Evolutionary conservation across 1,284 basidiomycete genomes (phyloP).

Genomic region (Cutaneotrichosporon cyanovorans): DNA sequence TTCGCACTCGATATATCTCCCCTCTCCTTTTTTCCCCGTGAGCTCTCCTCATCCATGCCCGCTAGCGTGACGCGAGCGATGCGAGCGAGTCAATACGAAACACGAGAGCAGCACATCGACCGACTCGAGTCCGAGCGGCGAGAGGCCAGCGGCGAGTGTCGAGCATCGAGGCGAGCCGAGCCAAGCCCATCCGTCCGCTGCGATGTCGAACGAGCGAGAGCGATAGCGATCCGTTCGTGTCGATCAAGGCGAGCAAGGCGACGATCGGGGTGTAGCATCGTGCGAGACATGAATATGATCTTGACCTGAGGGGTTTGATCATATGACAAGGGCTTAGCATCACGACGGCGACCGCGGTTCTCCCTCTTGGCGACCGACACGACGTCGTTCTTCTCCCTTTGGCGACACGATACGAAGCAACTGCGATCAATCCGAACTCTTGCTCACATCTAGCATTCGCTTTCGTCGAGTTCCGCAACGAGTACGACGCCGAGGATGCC

Average conservation of each 20-base stretch:
- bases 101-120: too few relatives aligned
- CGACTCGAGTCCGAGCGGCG: too few relatives aligned
- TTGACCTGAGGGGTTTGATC: too few relatives aligned
- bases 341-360: background rate
- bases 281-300: too few relatives aligned
- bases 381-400: too few relatives aligned
- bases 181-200: too few relatives aligned
- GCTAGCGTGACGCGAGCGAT: conserved; percentile 4
- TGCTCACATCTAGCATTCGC: conserved; percentile 63
- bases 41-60: conserved; percentile 11
- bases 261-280: background rate
- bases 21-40: background rate
- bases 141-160: too few relatives aligned
- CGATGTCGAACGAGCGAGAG: too few relatives aligned
- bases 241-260: conserved; percentile 6
- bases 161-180: too few relatives aligned
- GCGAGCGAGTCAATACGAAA: background rate
- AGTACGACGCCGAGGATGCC: conserved; percentile 77
- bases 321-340: too few relatives aligned
- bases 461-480: conserved; percentile 79
- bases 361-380: background rate
- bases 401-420: too few relatives aligned
- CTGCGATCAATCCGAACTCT: background rate
- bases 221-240: background rate
- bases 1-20: background rate